Evolutionary conservation across 495 filamentous ascomycete species (phyloP).

Genomic region (Penicillium lagena): DNA sequence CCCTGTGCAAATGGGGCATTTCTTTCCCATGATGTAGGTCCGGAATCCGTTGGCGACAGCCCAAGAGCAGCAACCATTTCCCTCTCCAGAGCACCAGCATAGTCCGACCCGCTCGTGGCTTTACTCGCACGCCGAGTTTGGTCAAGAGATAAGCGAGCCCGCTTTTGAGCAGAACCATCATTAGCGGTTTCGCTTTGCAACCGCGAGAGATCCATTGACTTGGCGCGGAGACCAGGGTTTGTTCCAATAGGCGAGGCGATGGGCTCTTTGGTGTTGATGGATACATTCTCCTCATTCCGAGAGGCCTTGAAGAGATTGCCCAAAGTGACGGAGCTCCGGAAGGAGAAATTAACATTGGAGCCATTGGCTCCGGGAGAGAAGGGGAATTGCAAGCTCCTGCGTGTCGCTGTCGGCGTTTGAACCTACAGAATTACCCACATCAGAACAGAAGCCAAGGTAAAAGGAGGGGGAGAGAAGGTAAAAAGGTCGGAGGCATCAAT

Average conservation of each 20-base stretch:
- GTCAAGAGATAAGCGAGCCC: not conserved
- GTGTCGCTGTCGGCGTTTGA: slow-evolving; percentile 22
- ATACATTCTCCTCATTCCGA: slow-evolving; percentile 1
- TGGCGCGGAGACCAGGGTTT: not conserved
- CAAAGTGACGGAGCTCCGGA: slow-evolving; percentile 16
- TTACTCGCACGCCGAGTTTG: not conserved
- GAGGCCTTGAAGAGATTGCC: slow-evolving; percentile 13
- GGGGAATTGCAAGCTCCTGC: slow-evolving; percentile 14
- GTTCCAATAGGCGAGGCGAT: too few relatives aligned
- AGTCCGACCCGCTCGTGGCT: not conserved
- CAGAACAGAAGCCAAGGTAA: slow-evolving; percentile 16
- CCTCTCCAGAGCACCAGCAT: slow-evolving; percentile 11
- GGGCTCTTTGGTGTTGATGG: slow-evolving; percentile 3
- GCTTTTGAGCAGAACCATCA: not conserved
- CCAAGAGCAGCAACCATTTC: slow-evolving; percentile 22
- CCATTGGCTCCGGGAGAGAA: slow-evolving; percentile 9
- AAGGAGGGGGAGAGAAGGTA: slow-evolving; percentile 11
- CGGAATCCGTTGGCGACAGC: slow-evolving; percentile 13
- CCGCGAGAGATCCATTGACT: slow-evolving; percentile 1
- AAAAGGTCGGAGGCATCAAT: slow-evolving; percentile 22
- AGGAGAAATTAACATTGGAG: slow-evolving; percentile 10
- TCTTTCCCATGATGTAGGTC: not conserved
- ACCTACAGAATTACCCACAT: slow-evolving; percentile 39
- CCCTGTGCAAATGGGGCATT: too few relatives aligned
- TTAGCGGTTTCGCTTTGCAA: not conserved